phyloP scores from a whole-genome alignment of 805 yeast species.

The Metschnikowia henanensis region DNA sequence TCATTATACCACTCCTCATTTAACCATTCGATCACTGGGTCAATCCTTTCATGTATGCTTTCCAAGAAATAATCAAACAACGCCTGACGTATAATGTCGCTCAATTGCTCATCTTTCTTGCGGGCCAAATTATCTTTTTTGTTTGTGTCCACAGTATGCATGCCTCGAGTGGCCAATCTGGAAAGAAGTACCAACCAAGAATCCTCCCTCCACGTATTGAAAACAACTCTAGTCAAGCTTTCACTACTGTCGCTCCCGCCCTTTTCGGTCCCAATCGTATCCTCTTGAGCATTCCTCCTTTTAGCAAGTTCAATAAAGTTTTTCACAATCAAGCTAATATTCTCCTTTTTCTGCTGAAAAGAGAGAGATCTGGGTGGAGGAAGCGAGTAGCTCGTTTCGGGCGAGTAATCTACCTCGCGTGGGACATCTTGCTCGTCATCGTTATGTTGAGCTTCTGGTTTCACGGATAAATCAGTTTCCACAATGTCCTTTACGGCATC shows the following conservation, averaged over 20 bases:
- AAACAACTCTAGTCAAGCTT: conserved; percentile 60
- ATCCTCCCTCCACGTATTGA: conserved; percentile 53
- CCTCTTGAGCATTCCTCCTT: conserved; percentile 21
- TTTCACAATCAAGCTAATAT: conserved; percentile 55
- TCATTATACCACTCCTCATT: conserved; percentile 92
- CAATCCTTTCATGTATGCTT: conserved; percentile 71
- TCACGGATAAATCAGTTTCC: conserved; percentile 12
- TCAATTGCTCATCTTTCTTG: conserved; percentile 35
- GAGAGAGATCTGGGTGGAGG: conserved; percentile 59
- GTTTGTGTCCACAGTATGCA: conserved; percentile 38
- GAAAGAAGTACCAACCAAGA: conserved; percentile 78
- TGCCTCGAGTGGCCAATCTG: conserved; percentile 82
- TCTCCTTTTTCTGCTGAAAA: conserved; percentile 54
- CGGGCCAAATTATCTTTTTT: no score
- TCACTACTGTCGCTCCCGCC: no score
- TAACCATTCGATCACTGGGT: conserved; percentile 84
- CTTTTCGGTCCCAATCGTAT: conserved; percentile 30
- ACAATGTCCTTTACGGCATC: conserved; percentile 29
- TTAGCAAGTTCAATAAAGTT: conserved; percentile 55
- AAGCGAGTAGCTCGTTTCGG: conserved; percentile 47
- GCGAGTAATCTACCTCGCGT: conserved; percentile 29
- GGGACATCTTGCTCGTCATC: conserved; percentile 21
- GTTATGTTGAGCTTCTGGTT: conserved; percentile 15
- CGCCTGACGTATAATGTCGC: conserved; percentile 65
- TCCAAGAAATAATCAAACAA: conserved; percentile 71